A percentile compares a stretch with the other conserved stretches of the same genome.
These are phyloP conservation scores for Paraphaeosphaeria minitans DNA, from an alignment of 2,329 filamentous ascomycete genomes.

Conservation along the genomic window DNA sequence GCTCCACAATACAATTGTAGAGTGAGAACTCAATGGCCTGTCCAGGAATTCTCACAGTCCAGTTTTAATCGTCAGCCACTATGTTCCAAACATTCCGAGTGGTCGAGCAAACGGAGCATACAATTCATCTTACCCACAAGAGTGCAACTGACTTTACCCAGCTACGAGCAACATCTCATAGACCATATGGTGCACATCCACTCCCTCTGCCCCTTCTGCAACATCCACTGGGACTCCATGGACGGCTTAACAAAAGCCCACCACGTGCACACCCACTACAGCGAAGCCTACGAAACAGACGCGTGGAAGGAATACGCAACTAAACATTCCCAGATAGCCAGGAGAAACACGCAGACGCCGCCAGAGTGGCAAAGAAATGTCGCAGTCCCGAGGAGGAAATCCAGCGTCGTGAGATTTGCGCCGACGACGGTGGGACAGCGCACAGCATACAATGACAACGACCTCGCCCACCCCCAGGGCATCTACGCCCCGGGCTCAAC, in stretches of 20 bases:
- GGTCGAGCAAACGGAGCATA: neutral
- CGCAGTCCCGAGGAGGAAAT: neutral
- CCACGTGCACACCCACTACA: neutral
- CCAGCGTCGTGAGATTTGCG: constrained; percentile 25
- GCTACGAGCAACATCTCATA: neutral
- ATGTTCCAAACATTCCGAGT: neutral
- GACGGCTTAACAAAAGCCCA: neutral
- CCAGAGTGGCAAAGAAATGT: neutral
- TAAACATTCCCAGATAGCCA: too few relatives aligned
- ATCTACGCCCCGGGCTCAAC: constrained; percentile 4
- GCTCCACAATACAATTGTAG: too few relatives aligned
- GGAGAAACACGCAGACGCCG: neutral
- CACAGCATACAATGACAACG: constrained; percentile 16
- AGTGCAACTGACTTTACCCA: neutral
- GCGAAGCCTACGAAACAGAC: neutral
- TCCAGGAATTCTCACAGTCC: too few relatives aligned
- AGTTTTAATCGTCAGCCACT: too few relatives aligned
- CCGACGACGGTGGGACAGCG: constrained; percentile 15
- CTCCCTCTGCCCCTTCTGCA: neutral
- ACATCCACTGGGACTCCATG: neutral
- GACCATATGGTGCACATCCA: neutral
- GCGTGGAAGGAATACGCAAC: too few relatives aligned
- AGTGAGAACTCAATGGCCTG: too few relatives aligned
- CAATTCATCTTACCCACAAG: neutral
- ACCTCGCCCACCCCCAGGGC: constrained; percentile 5